Base-by-base conservation (phyloP, 768 basidiomycete species). In the Suillus ampliporus region DNA sequence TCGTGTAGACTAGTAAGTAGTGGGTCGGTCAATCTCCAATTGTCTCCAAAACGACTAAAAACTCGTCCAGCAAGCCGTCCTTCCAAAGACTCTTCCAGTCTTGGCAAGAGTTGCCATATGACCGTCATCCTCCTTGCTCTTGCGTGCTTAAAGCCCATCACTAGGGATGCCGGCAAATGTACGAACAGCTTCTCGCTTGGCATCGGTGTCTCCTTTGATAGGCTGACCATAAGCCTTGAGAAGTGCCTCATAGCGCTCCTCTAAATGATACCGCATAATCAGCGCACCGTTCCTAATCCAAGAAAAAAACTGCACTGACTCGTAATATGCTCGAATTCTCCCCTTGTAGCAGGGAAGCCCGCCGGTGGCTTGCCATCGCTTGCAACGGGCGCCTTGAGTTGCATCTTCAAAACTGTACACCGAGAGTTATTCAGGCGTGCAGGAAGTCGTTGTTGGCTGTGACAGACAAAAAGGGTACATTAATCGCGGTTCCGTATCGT, bases 251-350 rank as follows among this genome's bases (percentile, higher is more conserved):
- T 81, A 81, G 1, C 80, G 77, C 47, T 81, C 80, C 75, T 79
- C 79, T 80, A 66, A 15, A 52, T 44, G 2, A 35, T 40, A 17
- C 15, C 31, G 34, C 7, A 19, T 38, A 2, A 54, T 56, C 54
- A 40, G 17, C 17, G 15, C 9, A 17, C 35, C 23, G 26, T 38
- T 56, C 17, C 21, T 28, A 14, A 28, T 9, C 2, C 31, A 34
- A n/a, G 50, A n/a, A n/a, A 13, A 0, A 44, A 40, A 28, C 4
- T 23, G 15, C 3, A 58, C 66, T 59, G 46, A 81, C 80, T 81
- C 19, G 79, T 81, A n/a, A 81, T 72, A 65, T 80, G 79, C 64
- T 81, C 80, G 57, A 80, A 81, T 64, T 81, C 80, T 59, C 80
- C 80, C 57, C 78, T 75, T 1, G 77, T 74, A 5, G 44, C 50